Conservation (phyloP, 805 yeast species). For the Starmerella roubikii region DNA sequence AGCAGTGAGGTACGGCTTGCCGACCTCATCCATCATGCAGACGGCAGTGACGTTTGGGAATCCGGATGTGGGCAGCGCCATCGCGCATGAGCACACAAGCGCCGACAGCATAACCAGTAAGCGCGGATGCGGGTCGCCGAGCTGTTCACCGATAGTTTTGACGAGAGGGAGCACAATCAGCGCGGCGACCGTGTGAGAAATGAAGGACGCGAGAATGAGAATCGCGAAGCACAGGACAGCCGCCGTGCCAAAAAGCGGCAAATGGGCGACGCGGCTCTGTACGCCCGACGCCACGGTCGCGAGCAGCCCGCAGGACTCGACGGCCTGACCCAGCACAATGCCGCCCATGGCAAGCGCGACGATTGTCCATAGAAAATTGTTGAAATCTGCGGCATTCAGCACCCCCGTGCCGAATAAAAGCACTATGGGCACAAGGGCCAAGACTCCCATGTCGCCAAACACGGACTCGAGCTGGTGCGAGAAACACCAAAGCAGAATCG, state of each 20-base stretch:
- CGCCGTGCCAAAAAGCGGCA: conserved; percentile 60
- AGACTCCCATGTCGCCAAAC: conserved; percentile 94
- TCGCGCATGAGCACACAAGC: conserved; percentile 76
- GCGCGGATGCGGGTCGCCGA: conserved; percentile 61
- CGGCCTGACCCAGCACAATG: conserved; percentile 87
- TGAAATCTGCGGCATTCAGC: conserved; percentile 77
- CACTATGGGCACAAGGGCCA: conserved; percentile 80
- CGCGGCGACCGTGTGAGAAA: conserved; percentile 95
- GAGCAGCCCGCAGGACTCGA: conserved; percentile 76
- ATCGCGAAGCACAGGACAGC: conserved; percentile 71
- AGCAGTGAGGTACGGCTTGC: conserved; percentile 79
- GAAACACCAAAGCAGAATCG: conserved; percentile 83
- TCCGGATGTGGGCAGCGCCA: conserved; percentile 96
- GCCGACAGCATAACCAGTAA: conserved; percentile 55
- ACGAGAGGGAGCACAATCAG: conserved; percentile 83
- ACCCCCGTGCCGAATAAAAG: conserved; percentile 87
- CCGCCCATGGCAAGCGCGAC: conserved; percentile 97
- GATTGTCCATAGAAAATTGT: conserved; percentile 93
- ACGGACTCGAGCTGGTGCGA: conserved; percentile 57
- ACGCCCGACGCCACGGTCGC: conserved; percentile 62
- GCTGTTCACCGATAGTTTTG: conserved; percentile 66
- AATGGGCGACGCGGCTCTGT: conserved; percentile 48
- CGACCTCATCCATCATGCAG: conserved; percentile 84
- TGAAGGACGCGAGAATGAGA: conserved; percentile 79
- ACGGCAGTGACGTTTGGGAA: conserved; percentile 97